A percentile compares a stretch with the other conserved stretches of the same genome.
Conservation (phyloP, 768 basidiomycete genomes). For the Mycena pura region DNA sequence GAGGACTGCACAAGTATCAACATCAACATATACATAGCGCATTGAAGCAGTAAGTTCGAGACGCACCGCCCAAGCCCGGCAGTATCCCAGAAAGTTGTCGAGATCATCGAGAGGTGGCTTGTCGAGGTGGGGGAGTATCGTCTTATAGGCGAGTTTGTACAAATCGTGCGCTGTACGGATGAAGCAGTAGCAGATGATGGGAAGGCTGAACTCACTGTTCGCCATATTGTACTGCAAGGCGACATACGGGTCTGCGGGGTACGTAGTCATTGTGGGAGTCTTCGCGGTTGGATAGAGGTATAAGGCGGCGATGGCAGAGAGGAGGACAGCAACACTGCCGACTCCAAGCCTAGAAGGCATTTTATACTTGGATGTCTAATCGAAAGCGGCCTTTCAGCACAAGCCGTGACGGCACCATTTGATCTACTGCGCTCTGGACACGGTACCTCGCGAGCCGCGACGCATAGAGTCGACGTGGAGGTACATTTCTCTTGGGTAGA, state of each 20-base stretch:
- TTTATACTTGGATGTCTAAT: not conserved
- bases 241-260: slow-evolving; percentile 13
- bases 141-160: slow-evolving; percentile 45
- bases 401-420: too few relatives aligned
- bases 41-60: not conserved
- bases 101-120: slow-evolving; percentile 43
- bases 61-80: slow-evolving; percentile 41
- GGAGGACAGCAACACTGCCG: slow-evolving; percentile 6
- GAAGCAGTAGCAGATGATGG: not conserved
- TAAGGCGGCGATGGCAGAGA: slow-evolving; percentile 11
- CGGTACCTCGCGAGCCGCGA: too few relatives aligned
- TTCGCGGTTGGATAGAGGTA: slow-evolving; percentile 22
- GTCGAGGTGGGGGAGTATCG: slow-evolving; percentile 41
- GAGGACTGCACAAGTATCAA: slow-evolving; percentile 14
- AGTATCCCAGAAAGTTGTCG: slow-evolving; percentile 47
- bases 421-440: too few relatives aligned
- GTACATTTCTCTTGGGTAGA: too few relatives aligned
- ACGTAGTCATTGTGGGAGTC: not conserved
- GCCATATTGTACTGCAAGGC: slow-evolving; percentile 25
- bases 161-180: slow-evolving; percentile 36
- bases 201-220: slow-evolving; percentile 14
- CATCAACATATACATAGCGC: not conserved
- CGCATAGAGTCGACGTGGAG: too few relatives aligned
- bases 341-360: slow-evolving; percentile 6
- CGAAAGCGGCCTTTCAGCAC: not conserved